Percentiles rank a stretch among this genome's conserved stretches.
Evolutionary conservation across 2,329 filamentous ascomycete species (phyloP).

Genomic region (Arthrobotrys sinensis): DNA sequence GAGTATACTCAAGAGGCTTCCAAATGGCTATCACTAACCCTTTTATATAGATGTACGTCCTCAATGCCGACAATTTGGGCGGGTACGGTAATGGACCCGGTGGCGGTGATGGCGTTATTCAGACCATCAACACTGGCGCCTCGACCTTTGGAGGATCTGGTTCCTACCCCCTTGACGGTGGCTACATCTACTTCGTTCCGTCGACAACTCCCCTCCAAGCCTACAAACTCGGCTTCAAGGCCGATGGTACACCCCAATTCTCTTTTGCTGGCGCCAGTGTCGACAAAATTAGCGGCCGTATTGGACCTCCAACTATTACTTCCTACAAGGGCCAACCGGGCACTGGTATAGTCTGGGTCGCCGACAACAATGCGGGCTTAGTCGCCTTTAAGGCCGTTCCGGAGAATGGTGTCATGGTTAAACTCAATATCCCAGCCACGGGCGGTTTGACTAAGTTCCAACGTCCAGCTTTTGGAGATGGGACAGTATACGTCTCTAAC

Average conservation of each 20-base stretch:
- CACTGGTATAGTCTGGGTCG: constrained; percentile 68
- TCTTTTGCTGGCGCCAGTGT: constrained; percentile 45
- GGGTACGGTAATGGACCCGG: constrained; percentile 66
- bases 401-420: constrained; percentile 62
- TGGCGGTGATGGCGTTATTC: constrained; percentile 69
- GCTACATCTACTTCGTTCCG: constrained; percentile 67
- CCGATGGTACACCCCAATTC: constrained; percentile 57
- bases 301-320: constrained; percentile 65
- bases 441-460: constrained; percentile 68
- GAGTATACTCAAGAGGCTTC: constrained; percentile 68
- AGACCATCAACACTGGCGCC: constrained; percentile 69
- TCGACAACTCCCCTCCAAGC: constrained; percentile 63
- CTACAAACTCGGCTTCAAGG: constrained; percentile 67
- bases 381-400: constrained; percentile 68
- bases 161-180: constrained; percentile 71
- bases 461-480: constrained; percentile 69
- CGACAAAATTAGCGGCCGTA: constrained; percentile 49
- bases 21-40: constrained; percentile 59
- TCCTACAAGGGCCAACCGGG: constrained; percentile 67
- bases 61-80: constrained; percentile 66
- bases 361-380: constrained; percentile 67
- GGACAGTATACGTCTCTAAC: constrained; percentile 67
- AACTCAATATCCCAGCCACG: constrained; percentile 67
- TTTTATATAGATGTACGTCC: constrained; percentile 65
- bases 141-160: constrained; percentile 71